Conservation (phyloP, 208 protist species). For the Trypanosoma cruzi region DNA sequence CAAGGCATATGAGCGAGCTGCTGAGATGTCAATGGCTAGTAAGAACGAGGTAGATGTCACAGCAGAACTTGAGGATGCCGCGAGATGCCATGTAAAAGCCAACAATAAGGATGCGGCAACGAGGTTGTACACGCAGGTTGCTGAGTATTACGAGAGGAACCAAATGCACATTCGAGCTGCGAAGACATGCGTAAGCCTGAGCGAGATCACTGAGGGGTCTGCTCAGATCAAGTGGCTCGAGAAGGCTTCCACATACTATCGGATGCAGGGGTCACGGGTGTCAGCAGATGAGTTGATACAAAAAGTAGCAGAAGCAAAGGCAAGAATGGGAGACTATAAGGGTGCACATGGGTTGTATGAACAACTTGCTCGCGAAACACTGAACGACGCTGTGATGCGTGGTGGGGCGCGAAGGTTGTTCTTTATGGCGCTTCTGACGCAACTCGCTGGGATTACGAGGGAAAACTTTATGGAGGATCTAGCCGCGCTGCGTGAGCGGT, state of each 20-base stretch:
- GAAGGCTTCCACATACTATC: conserved; percentile 66
- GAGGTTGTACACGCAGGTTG: conserved; percentile 38
- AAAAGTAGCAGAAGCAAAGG: conserved; percentile 81
- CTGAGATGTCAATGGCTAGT: conserved; percentile 67
- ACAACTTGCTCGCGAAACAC: conserved; percentile 59
- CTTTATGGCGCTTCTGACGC: conserved; percentile 77
- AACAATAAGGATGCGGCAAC: conserved; percentile 41
- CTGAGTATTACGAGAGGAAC: conserved; percentile 65
- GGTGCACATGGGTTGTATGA: conserved; percentile 73
- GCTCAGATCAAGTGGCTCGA: conserved; percentile 75
- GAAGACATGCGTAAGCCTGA: conserved; percentile 65
- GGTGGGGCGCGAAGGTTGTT: conserved; percentile 77
- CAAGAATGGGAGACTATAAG: conserved; percentile 61
- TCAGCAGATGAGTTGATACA: conserved; percentile 63
- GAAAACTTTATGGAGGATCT: conserved; percentile 64
- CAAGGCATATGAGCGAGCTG: conserved; percentile 65
- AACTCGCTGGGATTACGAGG: conserved; percentile 69
- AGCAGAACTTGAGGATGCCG: conserved; percentile 75
- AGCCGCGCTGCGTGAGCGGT: conserved; percentile 70
- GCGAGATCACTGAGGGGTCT: conserved; percentile 55
- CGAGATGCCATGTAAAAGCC: conserved; percentile 54
- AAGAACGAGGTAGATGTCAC: conserved; percentile 67
- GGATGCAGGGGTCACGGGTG: conserved; percentile 65
- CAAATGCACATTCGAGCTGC: conserved; percentile 69
- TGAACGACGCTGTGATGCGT: conserved; percentile 76